Base-by-base conservation (phyloP, 768 basidiomycete genomes). In the Goffeauzyma gilvescens region DNA sequence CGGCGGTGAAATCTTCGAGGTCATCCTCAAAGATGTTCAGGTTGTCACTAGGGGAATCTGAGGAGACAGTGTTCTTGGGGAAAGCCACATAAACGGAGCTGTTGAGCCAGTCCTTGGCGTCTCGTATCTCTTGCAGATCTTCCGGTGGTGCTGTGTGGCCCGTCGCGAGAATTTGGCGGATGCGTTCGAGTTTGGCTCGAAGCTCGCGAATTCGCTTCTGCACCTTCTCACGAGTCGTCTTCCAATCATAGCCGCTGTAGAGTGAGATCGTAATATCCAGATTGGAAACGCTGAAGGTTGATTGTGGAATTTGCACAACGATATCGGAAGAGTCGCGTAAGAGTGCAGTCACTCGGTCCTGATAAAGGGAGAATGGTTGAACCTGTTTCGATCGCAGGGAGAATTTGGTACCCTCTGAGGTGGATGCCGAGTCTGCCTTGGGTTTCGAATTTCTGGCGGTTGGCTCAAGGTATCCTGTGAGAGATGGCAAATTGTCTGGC, bases 191-290 rank as follows among this genome's bases (percentile, higher is more conserved):
- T 23, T 76, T 76, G 41, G 76, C 75, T 36, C 85, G 76, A 70
- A 96, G 84, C 32, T 80, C 78, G 56, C 79, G 83, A 34, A 85
- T 73, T 60, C 86, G 79, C 27, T 81, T 76, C 57, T 89, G 83
- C 42, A 98, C 86, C 2, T 73, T 73, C 63, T 72, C 78, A 24
- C 90, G 76, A 3, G 93, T 98, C 36, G 70, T 70, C 1, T 58
- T 64, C 89, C 93, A 98, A 58, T 98, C 93, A 54, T 87, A 98
- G 2, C 93, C 93, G 44, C 87, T 84, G 56, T 93, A 82, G 3
- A 98, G 70, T 39, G 77, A 71, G 18, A 95, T 54, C 1, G 65
- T 32, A 71, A 68, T 4, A 83, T 53, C 20, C 50, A 39, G 9
- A 58, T 38, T 28, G 42, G 49, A 28, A 8, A 26, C 36, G 15